A percentile compares a stretch with the other conserved stretches of the same genome.
These are phyloP conservation scores for Metroxylon sagu DNA, from an alignment of 176 grass and related monocot genomes.

Conservation along the genomic window DNA sequence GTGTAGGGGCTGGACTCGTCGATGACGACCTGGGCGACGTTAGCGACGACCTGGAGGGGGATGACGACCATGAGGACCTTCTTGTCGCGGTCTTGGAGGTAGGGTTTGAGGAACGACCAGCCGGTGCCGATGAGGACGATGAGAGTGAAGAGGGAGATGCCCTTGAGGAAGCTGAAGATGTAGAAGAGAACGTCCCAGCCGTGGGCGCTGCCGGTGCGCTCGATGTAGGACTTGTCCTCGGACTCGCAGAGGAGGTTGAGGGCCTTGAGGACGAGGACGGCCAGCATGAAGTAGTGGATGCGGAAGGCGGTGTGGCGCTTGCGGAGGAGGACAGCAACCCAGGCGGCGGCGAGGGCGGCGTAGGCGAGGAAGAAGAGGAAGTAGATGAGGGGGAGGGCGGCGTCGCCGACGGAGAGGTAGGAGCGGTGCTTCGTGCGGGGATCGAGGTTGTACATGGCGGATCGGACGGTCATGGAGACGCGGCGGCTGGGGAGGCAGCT, in stretches of 20 bases:
- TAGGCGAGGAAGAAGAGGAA: background rate
- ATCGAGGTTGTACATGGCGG: conserved; percentile 5
- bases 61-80: conserved; percentile 12
- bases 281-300: conserved; percentile 11
- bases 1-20: conserved; percentile 1
- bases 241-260: conserved; percentile 12
- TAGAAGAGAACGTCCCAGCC: conserved; percentile 11
- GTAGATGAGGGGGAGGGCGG: background rate
- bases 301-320: background rate
- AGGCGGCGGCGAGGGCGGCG: background rate
- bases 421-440: background rate
- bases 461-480: conserved; percentile 5
- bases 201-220: conserved; percentile 3
- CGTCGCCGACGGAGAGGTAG: background rate
- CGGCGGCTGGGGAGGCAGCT: background rate
- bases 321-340: background rate
- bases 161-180: conserved; percentile 13
- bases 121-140: conserved; percentile 12
- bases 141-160: conserved; percentile 11
- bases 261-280: conserved; percentile 8
- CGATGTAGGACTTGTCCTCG: conserved; percentile 13
- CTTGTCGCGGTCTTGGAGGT: conserved; percentile 4
- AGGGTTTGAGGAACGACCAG: conserved; percentile 13
- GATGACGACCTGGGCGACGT: conserved; percentile 1
- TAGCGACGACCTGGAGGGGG: conserved; percentile 11